Evolutionary conservation across 2,329 filamentous ascomycete genomes (phyloP).

Genomic region (Sphaerulina musiva): DNA sequence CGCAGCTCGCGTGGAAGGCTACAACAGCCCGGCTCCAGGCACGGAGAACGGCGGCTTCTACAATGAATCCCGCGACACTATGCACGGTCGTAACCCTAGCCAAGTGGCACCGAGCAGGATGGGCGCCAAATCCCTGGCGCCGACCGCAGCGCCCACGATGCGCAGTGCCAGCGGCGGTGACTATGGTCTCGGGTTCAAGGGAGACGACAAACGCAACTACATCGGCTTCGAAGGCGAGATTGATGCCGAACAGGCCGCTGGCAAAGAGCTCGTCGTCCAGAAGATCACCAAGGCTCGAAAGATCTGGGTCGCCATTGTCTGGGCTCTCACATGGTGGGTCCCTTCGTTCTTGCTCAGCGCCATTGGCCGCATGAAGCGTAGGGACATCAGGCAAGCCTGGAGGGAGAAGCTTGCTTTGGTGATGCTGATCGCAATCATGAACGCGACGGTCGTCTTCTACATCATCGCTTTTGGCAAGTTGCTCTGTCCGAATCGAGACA

Average conservation of each 20-base stretch:
- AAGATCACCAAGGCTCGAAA: conserved; percentile 59
- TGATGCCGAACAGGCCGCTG: conserved; percentile 71
- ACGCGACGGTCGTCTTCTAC: conserved; percentile 80
- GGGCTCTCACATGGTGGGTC: conserved; percentile 88
- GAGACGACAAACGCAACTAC: conserved; percentile 68
- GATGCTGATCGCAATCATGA: conserved; percentile 72
- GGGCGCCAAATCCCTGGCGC: conserved; percentile 42
- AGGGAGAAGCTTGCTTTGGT: conserved; percentile 86
- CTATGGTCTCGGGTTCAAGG: conserved; percentile 82
- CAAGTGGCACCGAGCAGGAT: conserved; percentile 41
- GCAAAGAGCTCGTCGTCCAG: conserved; percentile 68
- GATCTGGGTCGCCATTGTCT: conserved; percentile 74
- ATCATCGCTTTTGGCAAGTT: conserved; percentile 80
- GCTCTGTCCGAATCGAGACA: conserved; percentile 84
- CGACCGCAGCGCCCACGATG: conserved; percentile 55
- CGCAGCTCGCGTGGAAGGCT: conserved; percentile 61
- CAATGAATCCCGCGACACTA: conserved; percentile 56
- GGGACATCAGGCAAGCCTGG: conserved; percentile 95
- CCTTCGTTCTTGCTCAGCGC: conserved; percentile 76
- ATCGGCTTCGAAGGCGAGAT: conserved; percentile 64
- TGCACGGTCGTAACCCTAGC: conserved; percentile 50
- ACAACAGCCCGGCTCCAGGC: conserved; percentile 49
- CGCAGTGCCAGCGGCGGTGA: conserved; percentile 55
- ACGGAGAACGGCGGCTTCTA: conserved; percentile 34
- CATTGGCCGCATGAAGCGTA: conserved; percentile 90